phyloP scores from a whole-genome alignment of 2,329 filamentous ascomycete species.

The Allantophomopsis lycopodina region DNA sequence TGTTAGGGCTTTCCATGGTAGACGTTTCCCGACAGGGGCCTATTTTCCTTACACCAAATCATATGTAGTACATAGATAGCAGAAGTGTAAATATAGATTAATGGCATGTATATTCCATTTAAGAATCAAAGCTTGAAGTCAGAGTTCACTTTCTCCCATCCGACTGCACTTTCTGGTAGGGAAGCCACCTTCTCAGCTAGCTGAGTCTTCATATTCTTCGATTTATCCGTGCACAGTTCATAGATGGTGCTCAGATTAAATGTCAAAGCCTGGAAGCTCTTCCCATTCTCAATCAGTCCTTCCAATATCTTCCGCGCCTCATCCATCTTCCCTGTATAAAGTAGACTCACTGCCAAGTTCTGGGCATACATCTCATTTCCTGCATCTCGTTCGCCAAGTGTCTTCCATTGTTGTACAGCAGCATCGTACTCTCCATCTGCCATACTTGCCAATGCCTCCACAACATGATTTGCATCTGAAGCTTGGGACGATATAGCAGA shows the following conservation, averaged over 20 bases:
- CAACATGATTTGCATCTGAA: constrained; percentile 26
- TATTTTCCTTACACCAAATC: too few relatives aligned
- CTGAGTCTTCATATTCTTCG: constrained; percentile 52
- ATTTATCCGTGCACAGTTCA: constrained; percentile 74
- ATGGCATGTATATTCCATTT: neutral
- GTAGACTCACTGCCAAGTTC: constrained; percentile 70
- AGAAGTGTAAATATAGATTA: too few relatives aligned
- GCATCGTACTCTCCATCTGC: constrained; percentile 59
- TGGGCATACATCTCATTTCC: constrained; percentile 60
- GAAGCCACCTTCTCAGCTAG: constrained; percentile 58
- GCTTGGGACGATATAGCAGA: constrained; percentile 29
- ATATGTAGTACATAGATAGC: too few relatives aligned
- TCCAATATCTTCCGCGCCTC: constrained; percentile 59
- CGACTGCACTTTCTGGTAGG: constrained; percentile 37
- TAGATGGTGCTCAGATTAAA: constrained; percentile 90
- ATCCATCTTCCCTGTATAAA: constrained; percentile 68
- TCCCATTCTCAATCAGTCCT: constrained; percentile 42
- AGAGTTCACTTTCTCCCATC: constrained; percentile 57
- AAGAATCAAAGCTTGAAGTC: constrained; percentile 58
- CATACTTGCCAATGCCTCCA: constrained; percentile 62
- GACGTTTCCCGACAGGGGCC: too few relatives aligned
- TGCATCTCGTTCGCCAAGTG: constrained; percentile 26
- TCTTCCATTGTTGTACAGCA: constrained; percentile 48
- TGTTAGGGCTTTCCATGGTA: too few relatives aligned
- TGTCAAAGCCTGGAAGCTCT: constrained; percentile 64